These are phyloP conservation scores for Annulohypoxylon moriforme DNA, from an alignment of 495 filamentous ascomycete genomes.

Conservation along the genomic window DNA sequence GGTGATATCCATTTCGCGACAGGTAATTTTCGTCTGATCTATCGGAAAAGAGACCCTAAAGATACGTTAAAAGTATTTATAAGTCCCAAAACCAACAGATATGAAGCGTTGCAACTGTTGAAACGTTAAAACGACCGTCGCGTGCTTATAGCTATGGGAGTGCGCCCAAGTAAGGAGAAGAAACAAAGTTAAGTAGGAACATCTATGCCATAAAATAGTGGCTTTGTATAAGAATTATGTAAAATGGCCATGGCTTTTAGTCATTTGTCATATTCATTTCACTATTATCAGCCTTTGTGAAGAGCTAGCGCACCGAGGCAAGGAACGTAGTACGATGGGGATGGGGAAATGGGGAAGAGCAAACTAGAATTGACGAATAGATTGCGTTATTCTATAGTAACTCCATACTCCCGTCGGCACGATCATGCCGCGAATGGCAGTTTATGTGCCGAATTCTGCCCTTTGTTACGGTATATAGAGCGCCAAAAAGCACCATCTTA, in stretches of 20 bases:
- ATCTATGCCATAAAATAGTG: neutral
- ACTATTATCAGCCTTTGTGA: neutral
- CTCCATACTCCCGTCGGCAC: neutral
- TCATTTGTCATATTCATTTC: neutral
- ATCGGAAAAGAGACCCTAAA: neutral
- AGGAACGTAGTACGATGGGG: neutral
- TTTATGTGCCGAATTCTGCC: neutral
- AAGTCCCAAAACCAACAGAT: neutral
- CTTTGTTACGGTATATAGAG: neutral
- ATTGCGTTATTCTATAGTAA: neutral
- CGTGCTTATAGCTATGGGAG: neutral
- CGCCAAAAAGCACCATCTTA: neutral
- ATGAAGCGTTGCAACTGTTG: neutral
- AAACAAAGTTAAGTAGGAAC: neutral
- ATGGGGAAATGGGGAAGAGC: neutral
- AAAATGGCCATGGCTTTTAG: neutral
- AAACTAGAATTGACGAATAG: neutral
- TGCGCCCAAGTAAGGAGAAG: constrained; percentile 2
- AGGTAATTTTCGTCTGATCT: neutral
- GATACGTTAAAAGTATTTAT: neutral
- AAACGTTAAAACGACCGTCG: neutral
- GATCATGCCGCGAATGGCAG: neutral
- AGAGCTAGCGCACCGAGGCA: neutral
- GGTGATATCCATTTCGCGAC: constrained; percentile 19
- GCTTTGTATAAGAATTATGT: neutral